Percentiles rank a stretch among this genome's conserved stretches.
These are phyloP conservation scores for Exophiala mesophila DNA, from an alignment of 2,329 filamentous ascomycete species.

Conservation along the genomic window DNA sequence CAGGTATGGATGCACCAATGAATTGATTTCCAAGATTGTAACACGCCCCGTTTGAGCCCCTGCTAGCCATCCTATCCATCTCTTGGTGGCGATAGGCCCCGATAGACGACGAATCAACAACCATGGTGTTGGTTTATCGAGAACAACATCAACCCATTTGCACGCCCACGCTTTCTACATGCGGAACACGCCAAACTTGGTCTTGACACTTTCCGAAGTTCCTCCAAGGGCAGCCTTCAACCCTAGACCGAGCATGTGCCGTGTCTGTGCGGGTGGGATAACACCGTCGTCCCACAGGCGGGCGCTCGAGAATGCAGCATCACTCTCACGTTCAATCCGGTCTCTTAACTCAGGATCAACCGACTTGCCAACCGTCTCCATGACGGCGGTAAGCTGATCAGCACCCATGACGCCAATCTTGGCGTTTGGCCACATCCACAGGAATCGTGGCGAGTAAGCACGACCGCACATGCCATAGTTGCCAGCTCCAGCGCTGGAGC, in stretches of 20 bases:
- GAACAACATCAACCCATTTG: no score
- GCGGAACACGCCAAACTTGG: conserved; percentile 74
- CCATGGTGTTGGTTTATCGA: no score
- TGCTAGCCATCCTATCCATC: no score
- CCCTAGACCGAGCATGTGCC: conserved; percentile 67
- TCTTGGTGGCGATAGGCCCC: no score
- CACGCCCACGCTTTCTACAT: no score
- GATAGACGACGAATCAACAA: no score
- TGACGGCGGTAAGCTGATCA: conserved; percentile 85
- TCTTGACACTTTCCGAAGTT: conserved; percentile 54
- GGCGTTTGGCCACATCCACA: conserved; percentile 99
- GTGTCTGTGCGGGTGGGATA: conserved; percentile 71
- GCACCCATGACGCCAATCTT: conserved; percentile 93
- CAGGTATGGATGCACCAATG: no score
- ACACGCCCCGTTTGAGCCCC: no score
- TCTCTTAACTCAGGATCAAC: conserved; percentile 75
- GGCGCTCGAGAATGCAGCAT: conserved; percentile 82
- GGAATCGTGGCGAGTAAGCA: conserved; percentile 82
- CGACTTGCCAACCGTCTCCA: conserved; percentile 86
- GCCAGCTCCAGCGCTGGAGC: conserved; percentile 84
- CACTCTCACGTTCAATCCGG: conserved; percentile 84
- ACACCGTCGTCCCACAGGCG: conserved; percentile 87
- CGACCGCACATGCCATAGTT: conserved; percentile 98
- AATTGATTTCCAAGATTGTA: no score
- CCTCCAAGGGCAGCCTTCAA: conserved; percentile 67